These are phyloP conservation scores for Alternaria consortialis DNA, from an alignment of 2,329 filamentous ascomycete genomes.

Conservation along the genomic window DNA sequence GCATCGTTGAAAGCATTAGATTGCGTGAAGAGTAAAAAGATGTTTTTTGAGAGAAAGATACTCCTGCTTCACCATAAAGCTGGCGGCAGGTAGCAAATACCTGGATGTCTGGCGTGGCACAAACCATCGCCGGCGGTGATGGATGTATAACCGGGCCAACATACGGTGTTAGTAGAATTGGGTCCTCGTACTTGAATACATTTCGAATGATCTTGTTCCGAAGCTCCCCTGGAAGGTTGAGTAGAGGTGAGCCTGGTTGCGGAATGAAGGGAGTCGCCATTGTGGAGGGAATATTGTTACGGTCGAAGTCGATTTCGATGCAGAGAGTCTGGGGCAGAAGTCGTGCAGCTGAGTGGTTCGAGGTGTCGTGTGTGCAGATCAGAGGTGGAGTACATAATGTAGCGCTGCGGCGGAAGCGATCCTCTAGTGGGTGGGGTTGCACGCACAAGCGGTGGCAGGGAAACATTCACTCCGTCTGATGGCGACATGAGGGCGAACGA, in stretches of 20 bases:
- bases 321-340: neutral
- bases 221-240: neutral
- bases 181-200: neutral
- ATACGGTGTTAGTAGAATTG: neutral
- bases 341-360: neutral
- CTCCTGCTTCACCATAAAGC: neutral
- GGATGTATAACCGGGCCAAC: neutral
- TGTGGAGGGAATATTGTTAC: neutral
- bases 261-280: neutral
- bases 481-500: neutral
- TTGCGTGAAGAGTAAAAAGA: neutral
- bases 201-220: slow-evolving; percentile 4
- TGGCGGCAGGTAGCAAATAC: slow-evolving; percentile 6
- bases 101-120: neutral
- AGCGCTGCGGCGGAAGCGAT: neutral
- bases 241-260: neutral
- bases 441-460: neutral
- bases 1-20: neutral
- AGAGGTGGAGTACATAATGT: neutral
- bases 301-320: no score
- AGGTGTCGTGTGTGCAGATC: neutral
- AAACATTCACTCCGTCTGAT: neutral
- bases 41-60: neutral
- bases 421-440: neutral
- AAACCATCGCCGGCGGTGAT: neutral